Evolutionary conservation across 2,329 filamentous ascomycete genomes (phyloP).

Genomic region (Penicillium sp.): DNA sequence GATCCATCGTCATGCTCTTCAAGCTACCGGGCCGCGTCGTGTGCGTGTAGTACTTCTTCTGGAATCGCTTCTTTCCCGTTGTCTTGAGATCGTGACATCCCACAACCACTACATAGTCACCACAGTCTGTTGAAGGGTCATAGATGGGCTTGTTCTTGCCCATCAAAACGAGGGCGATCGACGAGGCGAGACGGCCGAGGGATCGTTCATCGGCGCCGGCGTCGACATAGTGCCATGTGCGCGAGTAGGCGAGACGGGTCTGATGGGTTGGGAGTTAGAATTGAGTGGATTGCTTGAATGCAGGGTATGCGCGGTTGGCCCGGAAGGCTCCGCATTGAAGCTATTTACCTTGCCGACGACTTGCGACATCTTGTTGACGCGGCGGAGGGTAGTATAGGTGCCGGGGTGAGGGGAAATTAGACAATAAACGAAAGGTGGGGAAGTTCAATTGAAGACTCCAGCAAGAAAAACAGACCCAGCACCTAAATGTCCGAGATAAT

Average conservation of each 20-base stretch:
- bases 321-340: slow-evolving; percentile 9
- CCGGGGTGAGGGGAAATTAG: not conserved
- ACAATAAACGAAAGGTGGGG: not conserved
- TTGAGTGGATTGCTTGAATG: not conserved
- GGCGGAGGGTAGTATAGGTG: not conserved
- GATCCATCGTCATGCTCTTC: slow-evolving; percentile 88
- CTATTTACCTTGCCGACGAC: slow-evolving; percentile 43
- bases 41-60: slow-evolving; percentile 96
- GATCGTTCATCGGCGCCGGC: slow-evolving; percentile 67
- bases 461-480: not conserved
- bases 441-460: not conserved
- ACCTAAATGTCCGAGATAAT: slow-evolving; percentile 1
- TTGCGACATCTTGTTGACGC: slow-evolving; percentile 41
- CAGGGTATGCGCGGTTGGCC: not conserved
- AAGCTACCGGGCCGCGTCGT: slow-evolving; percentile 85
- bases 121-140: slow-evolving; percentile 96
- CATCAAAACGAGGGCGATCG: slow-evolving; percentile 86
- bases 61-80: slow-evolving; percentile 86
- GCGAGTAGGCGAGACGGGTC: slow-evolving; percentile 95
- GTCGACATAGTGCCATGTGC: slow-evolving; percentile 91
- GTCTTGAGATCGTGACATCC: slow-evolving; percentile 82
- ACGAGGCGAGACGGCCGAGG: slow-evolving; percentile 84
- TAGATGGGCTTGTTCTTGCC: slow-evolving; percentile 99
- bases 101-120: slow-evolving; percentile 95
- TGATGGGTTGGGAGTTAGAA: slow-evolving; percentile 39